A percentile compares a stretch with the other conserved stretches of the same genome.
Evolutionary conservation across 1,284 basidiomycete genomes (phyloP).

Genomic region (Cutaneotrichosporon mucoides): DNA sequence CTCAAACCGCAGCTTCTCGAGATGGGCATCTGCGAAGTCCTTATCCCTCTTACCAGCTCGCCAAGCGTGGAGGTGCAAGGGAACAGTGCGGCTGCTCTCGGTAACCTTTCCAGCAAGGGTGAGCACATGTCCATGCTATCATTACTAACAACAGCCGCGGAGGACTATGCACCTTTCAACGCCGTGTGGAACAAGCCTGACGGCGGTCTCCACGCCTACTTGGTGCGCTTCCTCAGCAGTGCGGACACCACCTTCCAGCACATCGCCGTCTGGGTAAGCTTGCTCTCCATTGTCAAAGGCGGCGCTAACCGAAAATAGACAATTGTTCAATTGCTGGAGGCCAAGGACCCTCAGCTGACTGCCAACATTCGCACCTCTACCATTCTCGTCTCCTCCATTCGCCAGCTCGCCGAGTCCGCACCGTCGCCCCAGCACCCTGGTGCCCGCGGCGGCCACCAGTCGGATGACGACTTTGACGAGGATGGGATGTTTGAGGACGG

Average conservation of each 20-base stretch:
- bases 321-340: slow-evolving; percentile 93
- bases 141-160: slow-evolving; percentile 57
- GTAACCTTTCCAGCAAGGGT: slow-evolving; percentile 96
- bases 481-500: slow-evolving; percentile 60
- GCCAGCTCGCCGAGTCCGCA: slow-evolving; percentile 69
- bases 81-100: slow-evolving; percentile 94
- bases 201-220: slow-evolving; percentile 92
- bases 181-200: slow-evolving; percentile 98
- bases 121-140: slow-evolving; percentile 1
- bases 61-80: slow-evolving; percentile 97
- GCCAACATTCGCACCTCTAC: slow-evolving; percentile 80
- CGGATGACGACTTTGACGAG: slow-evolving; percentile 66
- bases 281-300: background rate
- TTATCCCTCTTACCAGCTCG: slow-evolving; percentile 95
- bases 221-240: slow-evolving; percentile 89
- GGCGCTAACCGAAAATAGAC: slow-evolving; percentile 52
- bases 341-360: slow-evolving; percentile 83
- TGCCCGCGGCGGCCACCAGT: slow-evolving; percentile 2
- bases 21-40: slow-evolving; percentile 96
- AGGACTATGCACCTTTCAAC: slow-evolving; percentile 97
- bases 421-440: slow-evolving; percentile 57
- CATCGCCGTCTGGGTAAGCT: slow-evolving; percentile 82
- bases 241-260: slow-evolving; percentile 99
- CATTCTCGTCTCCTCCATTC: slow-evolving; percentile 76
- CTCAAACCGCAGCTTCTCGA: slow-evolving; percentile 92